Evolutionary conservation across 768 basidiomycete species (phyloP), one percentile per base, ranked within the genome.

Genomic region (Lactarius sp.): DNA sequence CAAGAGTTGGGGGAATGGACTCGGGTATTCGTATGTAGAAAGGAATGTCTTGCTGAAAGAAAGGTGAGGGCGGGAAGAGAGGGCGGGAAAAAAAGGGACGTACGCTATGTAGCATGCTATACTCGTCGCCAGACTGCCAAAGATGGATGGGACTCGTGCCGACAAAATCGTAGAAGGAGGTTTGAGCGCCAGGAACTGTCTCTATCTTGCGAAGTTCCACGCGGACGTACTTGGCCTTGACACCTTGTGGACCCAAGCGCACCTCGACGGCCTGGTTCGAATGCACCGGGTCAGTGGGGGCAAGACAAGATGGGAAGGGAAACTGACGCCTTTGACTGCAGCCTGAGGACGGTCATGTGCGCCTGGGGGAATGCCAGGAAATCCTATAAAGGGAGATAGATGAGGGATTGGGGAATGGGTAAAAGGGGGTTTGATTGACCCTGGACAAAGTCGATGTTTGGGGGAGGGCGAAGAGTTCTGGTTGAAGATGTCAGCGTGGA

Each of bases 21-120:
- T 96, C 93, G 0, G 95, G 95, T 70, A 98, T 87, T 31, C 94
- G 88, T 55, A 98, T 90, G 61, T 85, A 84, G 73, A 98, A 98
- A 3, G 88, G 87, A 68, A 92, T 88, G 76, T 94, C 93, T 82
- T 86, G 85, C 91, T 93, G 59, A 54, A 56, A 47, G 33, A 65
- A 47, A 53, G 27, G 41, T 41, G 12, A 39, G 22, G 66, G 47
- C 54, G 56, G 57, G 50, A 56, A 7, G 52, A 34, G 10, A 51
- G 20, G 55, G n/a, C n/a, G 39, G 9, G 27, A 18, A 56, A 18
- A 27, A 42, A 41, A 41, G 37, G 33, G 27, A 73, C 74, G 74
- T 70, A 93, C 92, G 34, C 89, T 85, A 46, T 81, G 78, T 64
- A 96, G 71, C 34, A 81, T 71, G 33, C 80, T 83, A 69, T 86